Evolutionary conservation across 768 basidiomycete species (phyloP), one percentile per base, ranked within the genome.

Genomic region (Wakefieldia striispora): DNA sequence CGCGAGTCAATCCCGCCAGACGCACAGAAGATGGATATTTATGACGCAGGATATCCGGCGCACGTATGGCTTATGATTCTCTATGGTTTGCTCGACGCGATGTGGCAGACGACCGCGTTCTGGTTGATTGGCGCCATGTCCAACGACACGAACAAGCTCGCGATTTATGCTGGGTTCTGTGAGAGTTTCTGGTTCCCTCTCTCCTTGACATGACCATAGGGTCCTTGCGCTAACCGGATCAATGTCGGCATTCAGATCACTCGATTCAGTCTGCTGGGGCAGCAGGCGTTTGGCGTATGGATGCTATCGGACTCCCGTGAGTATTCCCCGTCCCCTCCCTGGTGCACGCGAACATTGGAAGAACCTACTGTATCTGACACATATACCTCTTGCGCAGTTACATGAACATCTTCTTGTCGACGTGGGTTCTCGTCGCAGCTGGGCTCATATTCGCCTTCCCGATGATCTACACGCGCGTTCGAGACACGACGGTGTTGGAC

Each of bases 91-190:
- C 74, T 89, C 39, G 88, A 91, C 56, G 74, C 89, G 0, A 83
- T 88, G 79, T 91, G 88, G 86, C 89, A 91, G 64, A 88, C 85
- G 3, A 80, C 78, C 0, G 78, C 79, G 9, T 88, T 88, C 64
- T 88, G 86, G 86, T 72, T 86, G 61, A 86, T 88, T 75, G 88
- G 89, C 36, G 83, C 86, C 9, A 86, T 92, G 83, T 86, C 85
- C 20, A 89, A 91, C 53, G 83, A 90, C 59, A 81, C 85, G 7
- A 79, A 75, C 5, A 88, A 87, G 62, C 77, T 92, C 17, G 88
- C 88, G 0, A 78, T 88, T 62, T 84, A 89, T 59, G 69, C 83
- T 6, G 89, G 90, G 23, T 86, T 91, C 58, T 90, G 87, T 90
- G 62, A 54, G 84, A 72, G 3, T 60, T 88, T 84, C 85, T 59